Evolutionary conservation across 2,329 filamentous ascomycete genomes (phyloP), one percentile per base, ranked within the genome.

Genomic region (Fonsecaea nubica): DNA sequence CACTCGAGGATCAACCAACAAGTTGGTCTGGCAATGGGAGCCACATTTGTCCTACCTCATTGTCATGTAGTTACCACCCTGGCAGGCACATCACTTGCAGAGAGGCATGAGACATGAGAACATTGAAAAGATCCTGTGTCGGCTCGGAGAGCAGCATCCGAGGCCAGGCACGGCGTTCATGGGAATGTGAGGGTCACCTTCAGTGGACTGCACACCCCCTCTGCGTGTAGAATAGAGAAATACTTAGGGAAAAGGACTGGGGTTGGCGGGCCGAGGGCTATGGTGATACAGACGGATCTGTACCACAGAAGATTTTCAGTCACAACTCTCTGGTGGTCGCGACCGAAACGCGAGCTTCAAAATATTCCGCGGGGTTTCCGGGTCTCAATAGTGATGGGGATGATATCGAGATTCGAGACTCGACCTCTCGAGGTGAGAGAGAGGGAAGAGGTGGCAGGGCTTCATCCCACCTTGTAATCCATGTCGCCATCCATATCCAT

Each of bases 31-130:
- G 33, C 60, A 15, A 50, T 32, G 56, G 50, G 63, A 48, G 25
- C 48, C 61, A 38, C 50, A 38, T 7, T 60, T 68, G 66, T 66
- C 35, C 63, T 48, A 66, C 66, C 32, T 33, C 8, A 18, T 35
- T 10, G 15, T 53, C 18, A 48, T 25, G n/a, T 30, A 62, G 58
- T 21, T 32, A 35, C 36, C 21, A 18, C 18, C 18, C 25, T 25
- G 25, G 45, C 25, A 59, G 54, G 32, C 12, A 38, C 25, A 48
- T 42, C 55, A 53, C 32, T 54, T 61, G 21, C 48, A 18, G 42
- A 13, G 6, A 36, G 57, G 40, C 32, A 48, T 4, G 40, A 15
- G 45, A 7, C 25, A 45, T 59, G 38, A 35, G 18, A 50, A 42
- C 36, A 2, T 36, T 15, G 18, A 33, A 18, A 58, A 53, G 52